These are phyloP conservation scores for Melampsora abietis-canadensis DNA, from an alignment of 1,284 basidiomycete genomes.

Conservation along the genomic window DNA sequence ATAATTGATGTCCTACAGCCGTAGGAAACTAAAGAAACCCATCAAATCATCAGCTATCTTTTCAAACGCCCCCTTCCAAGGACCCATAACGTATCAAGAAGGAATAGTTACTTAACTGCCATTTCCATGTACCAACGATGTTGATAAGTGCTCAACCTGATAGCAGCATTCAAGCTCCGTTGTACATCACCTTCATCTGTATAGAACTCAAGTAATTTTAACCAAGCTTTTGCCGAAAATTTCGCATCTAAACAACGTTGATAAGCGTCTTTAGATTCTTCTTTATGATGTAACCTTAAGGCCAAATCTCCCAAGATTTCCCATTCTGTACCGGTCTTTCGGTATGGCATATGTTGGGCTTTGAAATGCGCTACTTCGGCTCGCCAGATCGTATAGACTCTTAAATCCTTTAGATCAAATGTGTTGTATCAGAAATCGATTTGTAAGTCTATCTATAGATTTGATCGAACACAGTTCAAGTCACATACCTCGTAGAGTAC, in stretches of 20 bases:
- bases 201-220: constrained; percentile 88
- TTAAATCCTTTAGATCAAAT: constrained; percentile 66
- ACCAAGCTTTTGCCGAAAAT: constrained; percentile 88
- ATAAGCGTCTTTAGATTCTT: constrained; percentile 95
- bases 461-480: too few relatives aligned
- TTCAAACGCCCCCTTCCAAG: constrained; percentile 6
- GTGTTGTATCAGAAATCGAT: background rate
- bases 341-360: constrained; percentile 91
- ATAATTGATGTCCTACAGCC: constrained; percentile 80
- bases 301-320: constrained; percentile 96
- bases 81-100: background rate
- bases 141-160: constrained; percentile 88
- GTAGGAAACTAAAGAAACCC: constrained; percentile 70
- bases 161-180: constrained; percentile 81
- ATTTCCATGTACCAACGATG: constrained; percentile 58
- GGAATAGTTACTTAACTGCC: constrained; percentile 50
- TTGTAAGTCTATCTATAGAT: background rate
- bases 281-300: constrained; percentile 84
- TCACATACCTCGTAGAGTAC: constrained; percentile 81
- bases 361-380: constrained; percentile 99
- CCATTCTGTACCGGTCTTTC: constrained; percentile 96
- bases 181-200: constrained; percentile 89
- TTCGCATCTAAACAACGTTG: constrained; percentile 84
- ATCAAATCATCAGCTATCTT: too few relatives aligned
- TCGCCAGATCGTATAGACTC: constrained; percentile 99